phyloP scores from a whole-genome alignment of 129 eudicot genomes.

The Silybum marianum region DNA sequence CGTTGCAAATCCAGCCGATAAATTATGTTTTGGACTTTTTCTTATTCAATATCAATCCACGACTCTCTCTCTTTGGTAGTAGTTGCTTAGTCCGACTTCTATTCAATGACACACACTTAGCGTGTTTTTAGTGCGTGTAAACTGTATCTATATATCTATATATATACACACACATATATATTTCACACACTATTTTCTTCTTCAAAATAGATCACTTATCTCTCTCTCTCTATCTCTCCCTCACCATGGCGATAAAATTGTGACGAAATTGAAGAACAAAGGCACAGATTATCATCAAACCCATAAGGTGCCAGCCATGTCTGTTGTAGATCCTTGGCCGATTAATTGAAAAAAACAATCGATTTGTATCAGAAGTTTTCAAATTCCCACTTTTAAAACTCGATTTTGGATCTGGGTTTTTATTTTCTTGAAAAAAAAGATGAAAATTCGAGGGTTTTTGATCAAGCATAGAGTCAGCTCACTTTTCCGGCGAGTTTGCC shows the following conservation, averaged over 20 bases:
- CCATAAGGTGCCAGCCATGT: constrained; percentile 28
- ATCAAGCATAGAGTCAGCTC: constrained; percentile 29
- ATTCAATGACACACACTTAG: constrained; percentile 20
- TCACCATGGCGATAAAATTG: not conserved
- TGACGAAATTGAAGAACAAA: not conserved
- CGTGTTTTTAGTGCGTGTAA: constrained; percentile 37
- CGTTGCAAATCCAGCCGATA: constrained; percentile 33
- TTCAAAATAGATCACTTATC: constrained; percentile 18
- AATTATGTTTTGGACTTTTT: constrained; percentile 35
- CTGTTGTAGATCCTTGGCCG: constrained; percentile 26
- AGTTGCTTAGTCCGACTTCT: constrained; percentile 32
- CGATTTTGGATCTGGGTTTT: constrained; percentile 12
- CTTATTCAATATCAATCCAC: constrained; percentile 21
- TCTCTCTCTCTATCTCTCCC: not conserved
- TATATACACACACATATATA: not conserved
- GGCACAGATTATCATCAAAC: not conserved
- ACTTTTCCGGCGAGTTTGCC: constrained; percentile 36
- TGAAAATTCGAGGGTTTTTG: constrained; percentile 38
- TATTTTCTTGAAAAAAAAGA: constrained; percentile 4
- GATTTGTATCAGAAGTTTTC: not conserved
- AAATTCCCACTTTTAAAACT: not conserved
- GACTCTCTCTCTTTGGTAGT: constrained; percentile 19
- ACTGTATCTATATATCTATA: constrained; percentile 6
- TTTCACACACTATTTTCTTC: constrained; percentile 16
- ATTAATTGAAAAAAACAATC: constrained; percentile 7